Evolutionary conservation across 2,329 filamentous ascomycete genomes (phyloP).

Genomic region (Orbilia javanica): DNA sequence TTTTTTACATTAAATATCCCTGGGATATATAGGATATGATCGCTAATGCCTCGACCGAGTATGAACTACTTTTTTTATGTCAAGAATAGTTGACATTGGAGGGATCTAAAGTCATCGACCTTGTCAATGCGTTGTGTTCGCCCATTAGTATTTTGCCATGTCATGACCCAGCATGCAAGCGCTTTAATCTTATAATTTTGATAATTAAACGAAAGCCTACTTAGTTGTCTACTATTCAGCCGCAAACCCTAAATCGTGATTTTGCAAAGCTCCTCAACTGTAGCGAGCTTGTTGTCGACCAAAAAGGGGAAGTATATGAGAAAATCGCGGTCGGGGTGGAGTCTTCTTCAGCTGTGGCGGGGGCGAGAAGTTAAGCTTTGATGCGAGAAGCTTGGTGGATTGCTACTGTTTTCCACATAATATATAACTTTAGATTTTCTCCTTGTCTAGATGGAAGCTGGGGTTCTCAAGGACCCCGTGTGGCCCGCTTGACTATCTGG

Average conservation of each 20-base stretch:
- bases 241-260: background rate
- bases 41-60: too few relatives aligned
- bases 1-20: too few relatives aligned
- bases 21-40: too few relatives aligned
- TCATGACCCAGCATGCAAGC: too few relatives aligned
- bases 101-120: too few relatives aligned
- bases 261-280: background rate
- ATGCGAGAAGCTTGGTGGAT: background rate
- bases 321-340: background rate
- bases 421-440: too few relatives aligned
- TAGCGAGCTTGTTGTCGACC: background rate
- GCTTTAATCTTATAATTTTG: conserved; percentile 2
- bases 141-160: conserved; percentile 4
- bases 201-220: conserved; percentile 1
- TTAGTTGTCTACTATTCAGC: background rate
- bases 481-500: too few relatives aligned
- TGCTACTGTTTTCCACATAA: background rate
- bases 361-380: conserved; percentile 11
- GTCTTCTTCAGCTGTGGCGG: background rate
- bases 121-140: background rate
- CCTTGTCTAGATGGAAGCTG: background rate
- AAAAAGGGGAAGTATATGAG: background rate
- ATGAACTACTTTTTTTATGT: too few relatives aligned
- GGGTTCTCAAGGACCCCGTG: too few relatives aligned
- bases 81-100: too few relatives aligned